Percentiles rank a stretch among this genome's conserved stretches.
These are phyloP conservation scores for Paspalum vaginatum DNA, from an alignment of 176 grass and related monocot genomes.

Conservation along the genomic window DNA sequence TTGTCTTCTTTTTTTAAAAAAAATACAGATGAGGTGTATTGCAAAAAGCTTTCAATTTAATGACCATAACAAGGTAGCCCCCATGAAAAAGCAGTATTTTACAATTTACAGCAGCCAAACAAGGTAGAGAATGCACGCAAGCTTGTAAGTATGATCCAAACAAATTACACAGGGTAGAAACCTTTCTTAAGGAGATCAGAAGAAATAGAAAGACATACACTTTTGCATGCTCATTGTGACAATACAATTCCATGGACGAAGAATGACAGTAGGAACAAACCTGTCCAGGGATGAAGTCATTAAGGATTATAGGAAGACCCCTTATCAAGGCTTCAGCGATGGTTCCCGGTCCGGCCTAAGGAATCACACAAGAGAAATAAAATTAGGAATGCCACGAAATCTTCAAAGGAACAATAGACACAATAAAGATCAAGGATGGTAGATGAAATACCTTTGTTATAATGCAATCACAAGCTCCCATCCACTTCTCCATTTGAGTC, in stretches of 20 bases:
- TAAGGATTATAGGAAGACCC: constrained; percentile 96
- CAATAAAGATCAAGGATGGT: constrained; percentile 10
- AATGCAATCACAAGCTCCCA: constrained; percentile 97
- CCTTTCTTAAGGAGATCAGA: not conserved
- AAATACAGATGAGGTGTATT: not conserved
- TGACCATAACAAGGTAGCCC: not conserved
- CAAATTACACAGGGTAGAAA: not conserved
- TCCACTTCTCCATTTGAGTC: constrained; percentile 99
- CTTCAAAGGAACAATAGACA: constrained; percentile 17
- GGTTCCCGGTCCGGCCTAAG: constrained; percentile 95
- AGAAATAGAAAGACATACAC: not conserved
- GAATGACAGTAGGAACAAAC: constrained; percentile 39
- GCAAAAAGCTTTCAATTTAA: not conserved
- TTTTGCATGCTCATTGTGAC: not conserved
- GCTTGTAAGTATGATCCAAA: no score
- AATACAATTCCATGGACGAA: not conserved
- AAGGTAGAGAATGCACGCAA: no score
- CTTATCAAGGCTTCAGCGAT: constrained; percentile 99
- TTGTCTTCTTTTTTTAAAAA: not conserved
- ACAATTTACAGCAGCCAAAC: no score
- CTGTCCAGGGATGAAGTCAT: constrained; percentile 99
- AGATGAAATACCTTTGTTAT: constrained; percentile 84
- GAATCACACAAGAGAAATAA: constrained; percentile 9
- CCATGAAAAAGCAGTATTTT: no score
- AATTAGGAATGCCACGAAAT: not conserved